Base-by-base conservation (phyloP, 495 filamentous ascomycete species). In the Darksidea phi region DNA sequence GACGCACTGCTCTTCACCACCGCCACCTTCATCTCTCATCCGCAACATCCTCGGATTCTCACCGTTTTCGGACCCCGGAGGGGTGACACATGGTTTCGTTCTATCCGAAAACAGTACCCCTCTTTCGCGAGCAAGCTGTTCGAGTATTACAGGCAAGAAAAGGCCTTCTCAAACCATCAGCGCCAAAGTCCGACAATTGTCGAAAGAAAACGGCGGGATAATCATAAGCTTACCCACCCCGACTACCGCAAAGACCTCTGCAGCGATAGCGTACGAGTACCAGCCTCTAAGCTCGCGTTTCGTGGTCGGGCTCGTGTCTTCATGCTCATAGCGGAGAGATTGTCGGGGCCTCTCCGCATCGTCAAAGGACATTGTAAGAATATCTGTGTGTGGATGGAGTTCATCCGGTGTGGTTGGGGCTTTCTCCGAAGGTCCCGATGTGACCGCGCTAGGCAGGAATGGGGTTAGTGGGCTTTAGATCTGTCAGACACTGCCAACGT, bases 91-190 rank as follows among this genome's bases (percentile, higher is more conserved):
- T 25, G 90, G 87, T 26, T 78, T 87, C 6, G 69, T 82, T 54
- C 79, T 82, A 72, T 96, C 90, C 24, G 85, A 87, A 24, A 91
- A 75, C 51, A 96, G 81, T 51, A 95, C 86, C 32, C 92, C 92
- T 72, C 87, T 86, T 74, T 96, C 92, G 51, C 93, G 83, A 17
- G 93, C 89, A 57, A 96, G 79, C 64, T 92, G 91, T 70, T 97
- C 92, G 43, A 97, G 76, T 0, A 90, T 87, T 25, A 97, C 93
- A 6, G 92, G 92, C 57, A 96, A 88, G 46, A 73, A 73, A 2
- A 67, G 63, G 17, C 71, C 71, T 64, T 25, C 10, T 15, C 2
- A 15, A 11, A 15, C 17, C 7, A 5, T 57, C 15, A 47, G 32
- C 28, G 25, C 11, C 6, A 15, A 52, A 20, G 23, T 28, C 25